Evolutionary conservation across 768 basidiomycete species (phyloP).

Genomic region (Sutorius australiensis): DNA sequence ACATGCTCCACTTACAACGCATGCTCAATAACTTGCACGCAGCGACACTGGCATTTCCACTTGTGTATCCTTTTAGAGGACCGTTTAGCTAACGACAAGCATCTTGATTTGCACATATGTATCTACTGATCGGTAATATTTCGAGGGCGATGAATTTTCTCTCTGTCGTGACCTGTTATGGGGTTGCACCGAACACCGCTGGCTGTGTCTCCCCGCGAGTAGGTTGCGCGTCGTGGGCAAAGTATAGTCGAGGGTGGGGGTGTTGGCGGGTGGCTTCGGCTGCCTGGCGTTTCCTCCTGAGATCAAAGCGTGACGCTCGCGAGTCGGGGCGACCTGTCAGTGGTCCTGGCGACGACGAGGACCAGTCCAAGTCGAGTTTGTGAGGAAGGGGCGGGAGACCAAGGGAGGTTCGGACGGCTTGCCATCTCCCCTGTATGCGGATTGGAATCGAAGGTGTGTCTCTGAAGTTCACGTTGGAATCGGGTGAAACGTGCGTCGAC

Average conservation of each 20-base stretch:
- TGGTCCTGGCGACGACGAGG: background rate
- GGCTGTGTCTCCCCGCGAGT: slow-evolving; percentile 3
- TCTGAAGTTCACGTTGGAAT: background rate
- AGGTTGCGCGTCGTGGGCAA: slow-evolving; percentile 10
- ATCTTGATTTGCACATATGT: background rate
- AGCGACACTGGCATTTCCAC: slow-evolving; percentile 11
- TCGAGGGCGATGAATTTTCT: background rate
- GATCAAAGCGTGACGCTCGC: slow-evolving; percentile 24
- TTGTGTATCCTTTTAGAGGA: background rate
- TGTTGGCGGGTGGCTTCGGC: slow-evolving; percentile 10
- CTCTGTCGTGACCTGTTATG: background rate
- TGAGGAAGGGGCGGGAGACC: slow-evolving; percentile 26
- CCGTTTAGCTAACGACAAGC: background rate
- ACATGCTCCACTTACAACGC: slow-evolving; percentile 9
- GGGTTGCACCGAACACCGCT: background rate
- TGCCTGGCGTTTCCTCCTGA: slow-evolving; percentile 12
- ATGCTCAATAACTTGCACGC: slow-evolving; percentile 16
- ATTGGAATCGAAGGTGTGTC: background rate
- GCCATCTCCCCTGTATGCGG: slow-evolving; percentile 32
- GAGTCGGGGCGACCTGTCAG: background rate
- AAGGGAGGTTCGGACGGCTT: slow-evolving; percentile 29
- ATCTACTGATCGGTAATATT: background rate
- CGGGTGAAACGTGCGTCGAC: background rate
- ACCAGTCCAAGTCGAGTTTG: background rate
- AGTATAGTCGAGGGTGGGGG: slow-evolving; percentile 18